Conservation (phyloP, 345 rosid genomes). For the Pistacia integerrima region DNA sequence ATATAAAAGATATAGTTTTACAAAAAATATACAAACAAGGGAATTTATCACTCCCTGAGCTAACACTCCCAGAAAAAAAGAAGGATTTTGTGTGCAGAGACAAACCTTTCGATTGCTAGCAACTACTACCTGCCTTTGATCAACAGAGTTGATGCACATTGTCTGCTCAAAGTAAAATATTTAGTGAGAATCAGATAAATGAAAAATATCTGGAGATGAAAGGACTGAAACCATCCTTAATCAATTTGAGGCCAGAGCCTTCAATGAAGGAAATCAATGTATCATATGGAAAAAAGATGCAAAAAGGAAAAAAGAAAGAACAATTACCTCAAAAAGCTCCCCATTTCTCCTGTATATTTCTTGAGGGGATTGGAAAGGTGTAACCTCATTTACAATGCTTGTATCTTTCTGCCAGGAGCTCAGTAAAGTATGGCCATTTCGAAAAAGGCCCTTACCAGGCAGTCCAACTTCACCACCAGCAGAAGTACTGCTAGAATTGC, state of each 20-base stretch:
- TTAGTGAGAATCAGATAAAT: constrained; percentile 20
- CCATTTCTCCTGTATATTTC: constrained; percentile 81
- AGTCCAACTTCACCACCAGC: constrained; percentile 38
- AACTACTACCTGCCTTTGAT: constrained; percentile 73
- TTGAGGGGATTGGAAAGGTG: constrained; percentile 57
- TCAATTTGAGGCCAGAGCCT: constrained; percentile 15
- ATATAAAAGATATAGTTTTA: background rate
- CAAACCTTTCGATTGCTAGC: constrained; percentile 92
- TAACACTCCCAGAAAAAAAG: background rate
- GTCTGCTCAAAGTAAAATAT: constrained; percentile 56
- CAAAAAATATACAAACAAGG: background rate
- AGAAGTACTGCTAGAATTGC: constrained; percentile 32
- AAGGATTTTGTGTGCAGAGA: constrained; percentile 20
- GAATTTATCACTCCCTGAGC: background rate
- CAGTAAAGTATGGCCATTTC: constrained; percentile 38
- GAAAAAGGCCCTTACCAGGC: constrained; percentile 35
- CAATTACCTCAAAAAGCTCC: constrained; percentile 81
- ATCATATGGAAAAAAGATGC: constrained; percentile 11
- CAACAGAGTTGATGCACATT: constrained; percentile 65
- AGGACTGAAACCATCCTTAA: background rate
- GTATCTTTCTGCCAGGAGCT: constrained; percentile 60
- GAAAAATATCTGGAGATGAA: constrained; percentile 11
- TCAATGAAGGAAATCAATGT: constrained; percentile 23
- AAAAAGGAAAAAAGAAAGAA: constrained; percentile 6
- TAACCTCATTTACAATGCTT: constrained; percentile 37